A percentile compares a stretch with the other conserved stretches of the same genome.
These are phyloP conservation scores for Myriangium duriaei DNA, from an alignment of 2,329 filamentous ascomycete species.

Conservation along the genomic window DNA sequence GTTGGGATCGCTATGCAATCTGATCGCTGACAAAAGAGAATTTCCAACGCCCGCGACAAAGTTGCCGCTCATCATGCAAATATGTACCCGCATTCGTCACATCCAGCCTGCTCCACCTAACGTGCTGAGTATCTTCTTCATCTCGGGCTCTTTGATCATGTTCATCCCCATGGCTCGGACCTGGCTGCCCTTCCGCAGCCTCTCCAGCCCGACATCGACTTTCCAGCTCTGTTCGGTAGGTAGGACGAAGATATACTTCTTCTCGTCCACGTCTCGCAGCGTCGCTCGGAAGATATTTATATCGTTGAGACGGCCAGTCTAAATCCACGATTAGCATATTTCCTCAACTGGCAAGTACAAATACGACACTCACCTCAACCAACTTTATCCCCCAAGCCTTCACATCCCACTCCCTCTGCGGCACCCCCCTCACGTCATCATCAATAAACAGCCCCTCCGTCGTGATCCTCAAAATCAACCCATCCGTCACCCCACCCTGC, in stretches of 20 bases:
- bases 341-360: not conserved
- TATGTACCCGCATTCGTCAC: too few relatives aligned
- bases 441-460: constrained; percentile 95
- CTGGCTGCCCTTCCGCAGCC: constrained; percentile 43
- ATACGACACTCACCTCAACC: constrained; percentile 52
- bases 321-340: not conserved
- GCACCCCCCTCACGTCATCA: constrained; percentile 79
- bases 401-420: constrained; percentile 97
- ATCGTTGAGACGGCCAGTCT: constrained; percentile 11
- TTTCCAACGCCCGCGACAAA: too few relatives aligned
- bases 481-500: constrained; percentile 77
- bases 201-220: constrained; percentile 45
- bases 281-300: constrained; percentile 43
- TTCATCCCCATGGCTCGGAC: constrained; percentile 42
- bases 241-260: constrained; percentile 49
- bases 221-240: constrained; percentile 50
- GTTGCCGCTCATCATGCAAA: too few relatives aligned
- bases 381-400: constrained; percentile 95
- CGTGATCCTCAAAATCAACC: constrained; percentile 79
- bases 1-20: too few relatives aligned
- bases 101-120: too few relatives aligned
- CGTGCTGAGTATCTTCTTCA: constrained; percentile 24
- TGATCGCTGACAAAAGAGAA: too few relatives aligned
- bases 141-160: constrained; percentile 36
- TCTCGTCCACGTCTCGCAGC: constrained; percentile 47